Base-by-base conservation (phyloP, 1,284 basidiomycete genomes). In the Heliocybe sulcata region DNA sequence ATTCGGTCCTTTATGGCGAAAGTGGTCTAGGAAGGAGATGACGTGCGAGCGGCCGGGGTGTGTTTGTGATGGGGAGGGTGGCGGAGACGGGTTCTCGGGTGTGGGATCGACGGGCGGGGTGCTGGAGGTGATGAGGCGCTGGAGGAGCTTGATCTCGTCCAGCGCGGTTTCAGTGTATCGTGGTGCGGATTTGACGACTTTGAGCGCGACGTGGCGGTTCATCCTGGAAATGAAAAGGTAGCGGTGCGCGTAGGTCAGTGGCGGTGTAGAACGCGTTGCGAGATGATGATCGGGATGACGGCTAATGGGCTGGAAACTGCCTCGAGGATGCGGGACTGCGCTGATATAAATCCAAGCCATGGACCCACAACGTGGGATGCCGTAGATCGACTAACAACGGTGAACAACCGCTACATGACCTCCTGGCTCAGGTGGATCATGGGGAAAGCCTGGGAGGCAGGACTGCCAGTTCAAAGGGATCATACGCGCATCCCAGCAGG, bases 81-180 rank as follows among this genome's bases (percentile, higher is more conserved):
- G 80, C 65, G 81, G 92, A 75, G 74, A 76, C 45, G 76, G 82
- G 57, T 74, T 80, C 23, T 68, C 71, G 20, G 72, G 69, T 4
- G 77, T 76, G 33, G 79, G 75, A 0, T 69, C 75, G 65, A 72
- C 77, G 23, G 86, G 85, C 2, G 83, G 84, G 0, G 84, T 83
- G 48, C 90, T 87, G 27, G 94, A 92, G 11, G 89, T 90, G 68
- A 97, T 96, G 61, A 98, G 87, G 33, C 94, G 87, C 67, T 98
- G 94, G 11, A 98, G 82, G 2, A 99, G 87, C 72, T 98, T 98
- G 75, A 99, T 99, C 74, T 99, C 97, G 76, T 99, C 96, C 33
- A 98, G 77, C 0, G 96, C 97, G 0, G 96, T 99, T 69, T 99
- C 97, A 2, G 96, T 98, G 72, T 99, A 99, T 57, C 97, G 83